Base-by-base conservation (phyloP, 2,329 filamentous ascomycete species). In the Monilinia laxa region DNA sequence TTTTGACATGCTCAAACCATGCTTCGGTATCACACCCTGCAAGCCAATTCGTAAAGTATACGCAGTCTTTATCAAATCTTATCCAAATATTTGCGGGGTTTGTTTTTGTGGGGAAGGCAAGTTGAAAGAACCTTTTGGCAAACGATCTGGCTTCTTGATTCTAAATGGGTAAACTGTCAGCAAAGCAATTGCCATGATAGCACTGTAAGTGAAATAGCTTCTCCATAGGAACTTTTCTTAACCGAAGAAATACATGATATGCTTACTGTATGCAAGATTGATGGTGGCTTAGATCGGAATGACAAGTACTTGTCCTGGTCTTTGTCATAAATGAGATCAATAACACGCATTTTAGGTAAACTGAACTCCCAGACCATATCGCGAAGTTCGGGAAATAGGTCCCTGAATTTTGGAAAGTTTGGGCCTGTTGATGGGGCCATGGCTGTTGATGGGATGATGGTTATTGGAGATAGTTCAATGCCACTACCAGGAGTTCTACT, bases 241-340 rank as follows among this genome's bases (percentile, higher is more conserved):
- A 35, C 20, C 35, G 38, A 14, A 28, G 16, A 52, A 5, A 35
- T 25, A 9, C 2, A n/a, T 31, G 42, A 25, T 53, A 31, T 42
- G 20, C 60, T 42, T 55, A 63, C 60, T 16, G 25, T 45, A 45
- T 64, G 62, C 20, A 65, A 16, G 12, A 59, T 28, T n/a, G 38
- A 25, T n/a, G 62, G 62, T 11, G 14, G 2, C 14, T 16, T 28
- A 14, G 38, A 58, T 40, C 31, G 23, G 20, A 65, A 65, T 4
- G 62, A 58, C 4, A 59, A 47, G 25, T 58, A 65, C n/a, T 35
- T 57, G 53, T 65, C 51, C n/a, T 38, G 25, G 31, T 59, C n/a
- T 23, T 40, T 59, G 31, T 64, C 40, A 28, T 64, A 64, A 20
- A 58, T 49, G n/a, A 64, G 7, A 58, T 64, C 62, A 31, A 65